Evolutionary conservation across 2,329 filamentous ascomycete species (phyloP).

Genomic region (Colletotrichum kahawae): DNA sequence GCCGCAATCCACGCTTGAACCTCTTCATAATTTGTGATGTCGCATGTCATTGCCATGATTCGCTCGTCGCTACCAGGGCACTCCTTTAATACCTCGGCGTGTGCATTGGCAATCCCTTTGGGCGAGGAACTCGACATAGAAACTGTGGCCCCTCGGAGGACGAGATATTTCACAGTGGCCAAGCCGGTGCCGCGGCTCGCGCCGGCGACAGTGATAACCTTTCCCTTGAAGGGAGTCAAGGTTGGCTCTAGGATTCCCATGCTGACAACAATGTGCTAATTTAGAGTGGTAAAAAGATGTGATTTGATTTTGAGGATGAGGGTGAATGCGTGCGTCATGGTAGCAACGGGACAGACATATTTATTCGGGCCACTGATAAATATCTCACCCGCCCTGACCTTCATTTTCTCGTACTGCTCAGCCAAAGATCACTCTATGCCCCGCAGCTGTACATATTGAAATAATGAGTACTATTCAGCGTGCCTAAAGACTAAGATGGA

Average conservation of each 20-base stretch:
- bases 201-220: slow-evolving; percentile 25
- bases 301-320: neutral
- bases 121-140: neutral
- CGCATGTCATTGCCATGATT: neutral
- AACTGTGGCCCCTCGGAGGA: slow-evolving; percentile 28
- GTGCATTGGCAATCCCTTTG: slow-evolving; percentile 29
- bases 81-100: slow-evolving; percentile 8
- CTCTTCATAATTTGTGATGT: neutral
- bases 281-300: neutral
- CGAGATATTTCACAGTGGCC: slow-evolving; percentile 20
- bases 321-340: neutral
- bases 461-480: neutral
- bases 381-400: neutral
- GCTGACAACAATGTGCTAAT: neutral
- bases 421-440: neutral
- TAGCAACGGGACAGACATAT: neutral
- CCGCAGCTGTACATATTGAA: neutral
- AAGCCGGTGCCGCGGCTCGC: slow-evolving; percentile 20
- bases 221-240: slow-evolving; percentile 23
- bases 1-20: neutral
- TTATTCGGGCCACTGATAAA: neutral
- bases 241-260: slow-evolving; percentile 22
- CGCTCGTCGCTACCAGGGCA: neutral
- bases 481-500: neutral
- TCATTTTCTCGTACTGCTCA: neutral